Evolutionary conservation across 2,329 filamentous ascomycete species (phyloP).

Genomic region (Westerdykella sp.): DNA sequence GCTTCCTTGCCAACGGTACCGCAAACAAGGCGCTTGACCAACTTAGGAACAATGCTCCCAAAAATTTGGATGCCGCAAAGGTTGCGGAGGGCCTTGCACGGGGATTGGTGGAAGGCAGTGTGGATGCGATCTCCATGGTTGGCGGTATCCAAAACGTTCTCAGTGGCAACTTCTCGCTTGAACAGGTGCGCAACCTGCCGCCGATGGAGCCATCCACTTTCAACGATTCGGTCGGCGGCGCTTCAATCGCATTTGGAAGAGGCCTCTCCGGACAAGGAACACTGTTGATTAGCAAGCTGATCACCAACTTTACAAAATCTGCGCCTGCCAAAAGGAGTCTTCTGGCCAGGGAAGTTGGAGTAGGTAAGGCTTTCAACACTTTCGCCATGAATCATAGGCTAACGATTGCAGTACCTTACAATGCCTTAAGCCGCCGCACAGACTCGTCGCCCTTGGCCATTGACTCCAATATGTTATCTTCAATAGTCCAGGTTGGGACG

Average conservation of each 20-base stretch:
- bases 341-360: constrained; percentile 9
- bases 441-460: constrained; percentile 9
- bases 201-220: constrained; percentile 13
- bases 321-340: too few relatives aligned
- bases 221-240: constrained; percentile 23
- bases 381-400: not conserved
- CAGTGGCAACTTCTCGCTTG: constrained; percentile 16
- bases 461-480: constrained; percentile 14
- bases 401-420: constrained; percentile 10
- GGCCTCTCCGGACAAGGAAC: constrained; percentile 22
- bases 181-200: constrained; percentile 17
- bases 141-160: constrained; percentile 24
- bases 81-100: constrained; percentile 24
- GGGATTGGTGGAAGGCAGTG: constrained; percentile 20
- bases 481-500: constrained; percentile 12
- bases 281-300: constrained; percentile 12
- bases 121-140: constrained; percentile 20
- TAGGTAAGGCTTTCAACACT: constrained; percentile 11
- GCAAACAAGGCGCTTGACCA: too few relatives aligned
- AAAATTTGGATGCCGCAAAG: constrained; percentile 11
- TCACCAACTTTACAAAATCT: too few relatives aligned
- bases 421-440: constrained; percentile 7
- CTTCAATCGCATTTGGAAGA: constrained; percentile 19
- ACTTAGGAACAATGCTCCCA: constrained; percentile 1
- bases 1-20: too few relatives aligned